Evolutionary conservation across 2,329 filamentous ascomycete species (phyloP).

Genomic region (Cladosporium sp.): DNA sequence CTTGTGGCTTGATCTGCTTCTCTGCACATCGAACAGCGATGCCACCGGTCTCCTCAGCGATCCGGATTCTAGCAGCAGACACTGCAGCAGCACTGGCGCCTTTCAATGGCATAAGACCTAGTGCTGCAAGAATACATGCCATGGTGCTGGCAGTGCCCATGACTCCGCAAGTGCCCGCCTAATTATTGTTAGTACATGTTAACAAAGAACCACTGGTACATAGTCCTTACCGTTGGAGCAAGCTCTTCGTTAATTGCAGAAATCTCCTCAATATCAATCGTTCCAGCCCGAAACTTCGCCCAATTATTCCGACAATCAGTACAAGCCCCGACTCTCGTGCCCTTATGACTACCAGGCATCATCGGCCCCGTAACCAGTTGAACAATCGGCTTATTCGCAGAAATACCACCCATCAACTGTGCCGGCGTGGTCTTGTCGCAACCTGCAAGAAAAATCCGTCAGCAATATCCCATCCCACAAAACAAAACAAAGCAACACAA

Average conservation of each 20-base stretch:
- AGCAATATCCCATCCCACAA: background rate
- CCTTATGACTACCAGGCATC: slow-evolving; percentile 65
- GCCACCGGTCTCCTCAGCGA: slow-evolving; percentile 52
- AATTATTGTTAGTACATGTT: background rate
- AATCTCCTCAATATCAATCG: slow-evolving; percentile 68
- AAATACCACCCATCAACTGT: slow-evolving; percentile 71
- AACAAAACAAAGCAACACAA: slow-evolving; percentile 64
- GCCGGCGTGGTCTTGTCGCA: slow-evolving; percentile 73
- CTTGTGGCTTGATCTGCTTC: slow-evolving; percentile 36
- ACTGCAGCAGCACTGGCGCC: slow-evolving; percentile 52
- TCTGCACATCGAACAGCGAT: slow-evolving; percentile 43
- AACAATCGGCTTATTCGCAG: slow-evolving; percentile 66
- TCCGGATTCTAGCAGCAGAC: slow-evolving; percentile 46
- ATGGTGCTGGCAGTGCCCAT: slow-evolving; percentile 57
- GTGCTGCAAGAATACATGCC: slow-evolving; percentile 49
- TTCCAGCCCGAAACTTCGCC: slow-evolving; percentile 62
- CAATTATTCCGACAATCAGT: slow-evolving; percentile 72
- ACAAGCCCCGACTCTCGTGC: slow-evolving; percentile 63
- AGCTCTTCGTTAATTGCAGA: slow-evolving; percentile 66
- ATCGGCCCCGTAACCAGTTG: slow-evolving; percentile 68
- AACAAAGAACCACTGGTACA: slow-evolving; percentile 18
- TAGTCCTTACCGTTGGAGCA: slow-evolving; percentile 56
- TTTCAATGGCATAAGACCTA: slow-evolving; percentile 50
- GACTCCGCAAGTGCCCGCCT: slow-evolving; percentile 50
- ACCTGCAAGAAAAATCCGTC: slow-evolving; percentile 40